Evolutionary conservation across 176 grass and related monocot genomes (phyloP).

Genomic region (Rhynchospora pubera): DNA sequence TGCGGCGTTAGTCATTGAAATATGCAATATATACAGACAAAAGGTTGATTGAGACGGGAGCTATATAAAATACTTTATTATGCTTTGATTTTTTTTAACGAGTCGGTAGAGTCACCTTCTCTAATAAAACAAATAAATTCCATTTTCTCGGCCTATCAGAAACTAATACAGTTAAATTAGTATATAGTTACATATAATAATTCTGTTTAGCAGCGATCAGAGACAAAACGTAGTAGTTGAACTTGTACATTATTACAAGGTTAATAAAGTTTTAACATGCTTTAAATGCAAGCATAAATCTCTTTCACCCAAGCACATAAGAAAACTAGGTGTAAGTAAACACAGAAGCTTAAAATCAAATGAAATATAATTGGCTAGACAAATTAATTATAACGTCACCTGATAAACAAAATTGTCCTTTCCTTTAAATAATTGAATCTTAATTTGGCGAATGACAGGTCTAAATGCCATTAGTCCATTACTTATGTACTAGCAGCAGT

Average conservation of each 20-base stretch:
- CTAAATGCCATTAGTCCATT: neutral
- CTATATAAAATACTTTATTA: no score
- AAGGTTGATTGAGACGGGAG: neutral
- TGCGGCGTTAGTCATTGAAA: neutral
- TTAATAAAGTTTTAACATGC: slow-evolving; percentile 4
- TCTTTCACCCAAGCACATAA: slow-evolving; percentile 11
- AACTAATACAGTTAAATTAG: no score
- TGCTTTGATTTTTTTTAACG: no score
- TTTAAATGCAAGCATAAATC: slow-evolving; percentile 16
- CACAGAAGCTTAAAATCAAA: neutral
- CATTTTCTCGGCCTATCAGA: no score
- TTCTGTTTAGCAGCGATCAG: neutral
- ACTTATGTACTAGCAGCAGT: neutral
- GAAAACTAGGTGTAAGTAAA: neutral
- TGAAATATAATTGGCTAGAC: neutral
- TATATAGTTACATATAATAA: neutral
- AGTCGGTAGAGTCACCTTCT: no score
- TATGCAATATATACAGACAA: neutral
- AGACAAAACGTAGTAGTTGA: neutral
- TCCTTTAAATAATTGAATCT: neutral
- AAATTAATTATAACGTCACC: neutral
- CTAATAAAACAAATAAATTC: no score
- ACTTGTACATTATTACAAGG: neutral
- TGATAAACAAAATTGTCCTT: neutral
- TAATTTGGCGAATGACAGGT: neutral